These are phyloP conservation scores for Aegilops umbellulata DNA, from an alignment of 176 grass and related monocot species.

Conservation along the genomic window DNA sequence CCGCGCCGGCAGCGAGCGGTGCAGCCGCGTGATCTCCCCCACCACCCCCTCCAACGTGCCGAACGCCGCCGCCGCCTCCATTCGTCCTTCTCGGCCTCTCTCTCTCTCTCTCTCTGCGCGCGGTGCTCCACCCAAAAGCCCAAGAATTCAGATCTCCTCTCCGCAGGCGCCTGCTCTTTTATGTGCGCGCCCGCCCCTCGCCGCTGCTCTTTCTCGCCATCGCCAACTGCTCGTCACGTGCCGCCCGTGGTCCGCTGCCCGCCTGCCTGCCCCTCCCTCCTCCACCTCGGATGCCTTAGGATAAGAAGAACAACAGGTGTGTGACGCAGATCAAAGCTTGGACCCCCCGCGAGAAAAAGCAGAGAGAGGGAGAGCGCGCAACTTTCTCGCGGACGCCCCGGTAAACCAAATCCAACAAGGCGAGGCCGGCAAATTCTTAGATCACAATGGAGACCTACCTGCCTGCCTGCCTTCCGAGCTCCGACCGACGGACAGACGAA, in stretches of 20 bases:
- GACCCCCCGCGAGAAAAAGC: neutral
- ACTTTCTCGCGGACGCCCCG: constrained; percentile 35
- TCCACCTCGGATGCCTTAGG: constrained; percentile 41
- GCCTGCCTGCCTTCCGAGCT: neutral
- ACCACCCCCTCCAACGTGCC: constrained; percentile 67
- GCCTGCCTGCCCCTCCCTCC: neutral
- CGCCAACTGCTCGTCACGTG: constrained; percentile 86
- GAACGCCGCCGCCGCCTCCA: constrained; percentile 48
- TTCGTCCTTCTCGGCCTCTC: neutral
- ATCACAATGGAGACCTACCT: constrained; percentile 9
- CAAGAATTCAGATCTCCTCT: constrained; percentile 31
- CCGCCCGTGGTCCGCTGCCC: constrained; percentile 25
- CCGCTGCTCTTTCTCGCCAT: constrained; percentile 41
- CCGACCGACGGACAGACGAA: neutral
- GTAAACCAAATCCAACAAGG: constrained; percentile 19
- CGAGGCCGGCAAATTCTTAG: neutral
- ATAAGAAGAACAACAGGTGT: constrained; percentile 58
- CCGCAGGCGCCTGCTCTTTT: constrained; percentile 1
- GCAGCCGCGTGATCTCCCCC: constrained; percentile 81
- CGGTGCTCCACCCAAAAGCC: neutral
- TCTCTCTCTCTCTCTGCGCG: too few relatives aligned
- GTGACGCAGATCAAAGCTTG: constrained; percentile 41
- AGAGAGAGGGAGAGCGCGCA: neutral
- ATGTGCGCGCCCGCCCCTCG: constrained; percentile 22
- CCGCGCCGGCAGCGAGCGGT: constrained; percentile 69